Evolutionary conservation across 2,329 filamentous ascomycete genomes (phyloP), one percentile per base, ranked within the genome.

Genomic region (Cytospora mali): DNA sequence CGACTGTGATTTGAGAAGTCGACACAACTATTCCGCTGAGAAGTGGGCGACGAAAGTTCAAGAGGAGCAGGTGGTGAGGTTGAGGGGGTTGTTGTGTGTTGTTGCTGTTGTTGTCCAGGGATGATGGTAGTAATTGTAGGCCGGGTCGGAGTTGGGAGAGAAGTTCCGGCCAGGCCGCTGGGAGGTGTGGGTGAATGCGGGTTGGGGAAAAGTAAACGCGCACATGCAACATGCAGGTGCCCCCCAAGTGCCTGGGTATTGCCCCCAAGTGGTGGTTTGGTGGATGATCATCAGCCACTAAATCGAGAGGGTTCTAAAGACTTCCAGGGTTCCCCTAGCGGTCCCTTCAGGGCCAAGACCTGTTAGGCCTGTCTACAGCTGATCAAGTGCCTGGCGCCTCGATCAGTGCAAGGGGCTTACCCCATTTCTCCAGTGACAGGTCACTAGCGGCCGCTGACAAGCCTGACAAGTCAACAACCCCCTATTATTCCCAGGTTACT

Each of bases 381-480:
- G n/a, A 18, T 46, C 35, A 39, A 18, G 42, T 46, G 42, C 42
- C 42, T 46, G 42, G 42, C n/a, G 42, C 42, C 42, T 23, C n/a
- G 42, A 23, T 46, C n/a, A 13, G 42, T 46, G 42, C 42, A 46
- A 46, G 42, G 42, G 42, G 42, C n/a, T 46, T 46, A 10, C 42
- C 18, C 42, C n/a, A 23, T 18, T 46, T 46, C 42, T 23, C 42
- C 42, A 46, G 42, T 46, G 42, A 46, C 42, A 46, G 42, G 21
- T 46, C 42, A 46, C 42, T 46, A 46, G 42, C 42, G 42, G 42
- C 42, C 42, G 42, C 42, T 46, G 42, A 46, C 42, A 46, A 46
- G 42, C 23, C 42, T 46, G 42, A 46, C 42, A 46, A 46, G 42
- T 46, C 42, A 46, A 46, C n/a, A n/a, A 46, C 42, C 42, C 42